phyloP scores from a whole-genome alignment of 306 rosid genomes.

The Cucumis cinereus region DNA sequence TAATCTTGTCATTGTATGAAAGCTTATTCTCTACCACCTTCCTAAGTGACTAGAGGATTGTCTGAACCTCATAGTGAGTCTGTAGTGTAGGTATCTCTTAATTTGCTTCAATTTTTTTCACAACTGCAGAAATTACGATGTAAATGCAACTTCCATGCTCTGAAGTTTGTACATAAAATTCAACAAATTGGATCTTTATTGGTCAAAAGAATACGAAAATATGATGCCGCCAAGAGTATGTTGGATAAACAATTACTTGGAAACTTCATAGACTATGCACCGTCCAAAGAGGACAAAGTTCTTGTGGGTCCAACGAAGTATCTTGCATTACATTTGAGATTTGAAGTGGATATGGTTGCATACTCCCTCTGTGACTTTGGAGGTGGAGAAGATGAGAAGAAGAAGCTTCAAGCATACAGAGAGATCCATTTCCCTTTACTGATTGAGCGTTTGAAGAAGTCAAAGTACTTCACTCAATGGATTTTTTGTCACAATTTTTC shows the following conservation, averaged over 20 bases:
- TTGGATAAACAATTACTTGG: conserved; percentile 73
- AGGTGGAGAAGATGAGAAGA: conserved; percentile 65
- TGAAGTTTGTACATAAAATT: conserved; percentile 62
- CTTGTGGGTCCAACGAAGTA: conserved; percentile 35
- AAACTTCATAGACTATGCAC: conserved; percentile 34
- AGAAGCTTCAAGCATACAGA: conserved; percentile 73
- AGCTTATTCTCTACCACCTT: not conserved
- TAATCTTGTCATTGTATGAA: not conserved
- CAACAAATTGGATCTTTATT: conserved; percentile 60
- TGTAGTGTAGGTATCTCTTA: not conserved
- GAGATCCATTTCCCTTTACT: conserved; percentile 76
- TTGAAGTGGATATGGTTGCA: conserved; percentile 92
- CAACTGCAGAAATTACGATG: conserved; percentile 71
- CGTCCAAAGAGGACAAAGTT: conserved; percentile 17
- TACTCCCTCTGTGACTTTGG: conserved; percentile 92
- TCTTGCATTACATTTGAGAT: conserved; percentile 88
- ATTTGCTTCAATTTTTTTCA: conserved; percentile 5
- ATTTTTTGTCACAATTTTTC: not conserved
- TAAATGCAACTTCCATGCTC: conserved; percentile 91
- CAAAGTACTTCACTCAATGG: conserved; percentile 25
- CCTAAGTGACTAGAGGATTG: not conserved
- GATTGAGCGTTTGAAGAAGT: conserved; percentile 72
- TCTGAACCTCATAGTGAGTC: not conserved
- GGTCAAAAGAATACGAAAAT: conserved; percentile 58
- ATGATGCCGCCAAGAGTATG: conserved; percentile 30